Conservation (phyloP, 495 filamentous ascomycete species). For the Podospora appendiculata region DNA sequence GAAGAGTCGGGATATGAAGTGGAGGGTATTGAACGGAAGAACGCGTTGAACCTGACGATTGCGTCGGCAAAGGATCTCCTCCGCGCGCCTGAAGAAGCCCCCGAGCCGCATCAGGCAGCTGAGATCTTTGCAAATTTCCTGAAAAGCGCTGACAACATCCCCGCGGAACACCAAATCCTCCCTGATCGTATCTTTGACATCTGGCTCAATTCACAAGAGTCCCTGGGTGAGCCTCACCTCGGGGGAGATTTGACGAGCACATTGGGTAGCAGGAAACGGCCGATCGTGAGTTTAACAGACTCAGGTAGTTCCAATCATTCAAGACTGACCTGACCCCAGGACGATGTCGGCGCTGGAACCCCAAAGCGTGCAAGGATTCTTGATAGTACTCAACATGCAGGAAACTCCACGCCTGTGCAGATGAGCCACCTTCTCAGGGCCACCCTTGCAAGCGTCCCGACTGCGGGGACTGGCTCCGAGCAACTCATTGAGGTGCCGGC, state of each 20-base stretch:
- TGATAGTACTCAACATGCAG: constrained; percentile 4
- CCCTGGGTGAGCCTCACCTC: neutral
- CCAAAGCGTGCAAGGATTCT: constrained; percentile 15
- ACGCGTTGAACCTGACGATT: constrained; percentile 28
- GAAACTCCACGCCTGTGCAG: constrained; percentile 3
- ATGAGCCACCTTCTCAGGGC: constrained; percentile 20
- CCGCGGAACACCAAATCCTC: constrained; percentile 26
- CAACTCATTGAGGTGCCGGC: constrained; percentile 21
- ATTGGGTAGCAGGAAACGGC: constrained; percentile 23
- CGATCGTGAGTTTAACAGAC: constrained; percentile 21
- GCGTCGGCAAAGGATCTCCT: constrained; percentile 23
- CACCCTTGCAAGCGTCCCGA: constrained; percentile 7
- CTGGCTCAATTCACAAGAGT: constrained; percentile 10
- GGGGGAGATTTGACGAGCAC: constrained; percentile 5
- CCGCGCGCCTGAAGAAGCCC: constrained; percentile 18
- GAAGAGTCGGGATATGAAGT: constrained; percentile 23
- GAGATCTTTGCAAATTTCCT: constrained; percentile 28
- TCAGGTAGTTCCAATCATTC: neutral
- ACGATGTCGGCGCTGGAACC: constrained; percentile 21
- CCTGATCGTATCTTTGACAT: constrained; percentile 31
- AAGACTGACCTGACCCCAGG: constrained; percentile 7
- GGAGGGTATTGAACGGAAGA: constrained; percentile 28
- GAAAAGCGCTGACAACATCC: constrained; percentile 20
- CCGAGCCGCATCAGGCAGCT: constrained; percentile 25
- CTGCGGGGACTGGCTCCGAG: neutral